A percentile compares a stretch with the other conserved stretches of the same genome.
phyloP scores from a whole-genome alignment of 2,329 filamentous ascomycete genomes.

The Pezicula neosporulosa region DNA sequence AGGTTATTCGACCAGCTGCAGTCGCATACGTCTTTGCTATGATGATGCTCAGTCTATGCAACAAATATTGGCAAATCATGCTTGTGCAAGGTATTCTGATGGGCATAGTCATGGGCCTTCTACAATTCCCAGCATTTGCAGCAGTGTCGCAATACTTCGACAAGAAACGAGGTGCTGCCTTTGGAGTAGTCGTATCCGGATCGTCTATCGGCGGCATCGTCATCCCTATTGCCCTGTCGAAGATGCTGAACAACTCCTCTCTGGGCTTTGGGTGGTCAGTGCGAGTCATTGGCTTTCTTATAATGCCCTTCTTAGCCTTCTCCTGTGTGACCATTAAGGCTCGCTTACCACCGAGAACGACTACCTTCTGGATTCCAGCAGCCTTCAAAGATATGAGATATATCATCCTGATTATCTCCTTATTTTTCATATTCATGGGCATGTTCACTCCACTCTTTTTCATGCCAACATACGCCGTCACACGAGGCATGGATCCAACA shows the following conservation, averaged over 20 bases:
- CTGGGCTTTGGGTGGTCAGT: conserved; percentile 53
- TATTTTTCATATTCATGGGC: conserved; percentile 41
- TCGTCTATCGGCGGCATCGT: conserved; percentile 48
- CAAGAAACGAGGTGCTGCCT: conserved; percentile 38
- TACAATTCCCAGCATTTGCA: conserved; percentile 36
- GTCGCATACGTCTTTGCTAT: conserved; percentile 54
- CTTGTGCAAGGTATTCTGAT: conserved; percentile 41
- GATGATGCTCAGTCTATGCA: conserved; percentile 58
- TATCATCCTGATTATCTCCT: conserved; percentile 28
- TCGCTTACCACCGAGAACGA: conserved; percentile 33
- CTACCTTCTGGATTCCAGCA: conserved; percentile 25
- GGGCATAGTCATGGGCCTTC: conserved; percentile 35
- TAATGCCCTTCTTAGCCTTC: conserved; percentile 31
- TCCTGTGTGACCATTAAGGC: conserved; percentile 43
- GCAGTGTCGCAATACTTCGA: conserved; percentile 41
- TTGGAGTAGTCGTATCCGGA: conserved; percentile 39
- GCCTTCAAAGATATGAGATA: conserved; percentile 32
- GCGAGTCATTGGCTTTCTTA: conserved; percentile 49
- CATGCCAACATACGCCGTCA: conserved; percentile 34
- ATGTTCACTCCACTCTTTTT: conserved; percentile 50
- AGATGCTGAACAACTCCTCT: conserved; percentile 39
- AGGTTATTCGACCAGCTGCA: conserved; percentile 31
- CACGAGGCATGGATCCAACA: conserved; percentile 39
- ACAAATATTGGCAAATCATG: conserved; percentile 47
- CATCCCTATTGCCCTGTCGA: conserved; percentile 55